Base-by-base conservation (phyloP, 2,329 filamentous ascomycete species). In the Tolypocladium endophyticum region DNA sequence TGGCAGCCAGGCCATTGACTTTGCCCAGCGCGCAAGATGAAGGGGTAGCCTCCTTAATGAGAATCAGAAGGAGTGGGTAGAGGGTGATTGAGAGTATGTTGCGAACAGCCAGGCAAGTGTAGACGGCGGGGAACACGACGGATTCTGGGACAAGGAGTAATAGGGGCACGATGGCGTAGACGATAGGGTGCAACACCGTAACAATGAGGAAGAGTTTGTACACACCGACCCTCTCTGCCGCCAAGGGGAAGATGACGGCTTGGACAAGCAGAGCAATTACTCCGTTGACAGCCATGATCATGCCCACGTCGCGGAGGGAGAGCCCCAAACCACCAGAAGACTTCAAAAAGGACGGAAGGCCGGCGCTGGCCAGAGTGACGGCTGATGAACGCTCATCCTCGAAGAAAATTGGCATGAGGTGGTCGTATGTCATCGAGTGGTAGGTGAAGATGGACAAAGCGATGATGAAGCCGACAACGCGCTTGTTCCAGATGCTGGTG, bases 351-450 rank as follows among this genome's bases (percentile, higher is more conserved):
- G 74, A 80, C 50, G 69, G 67, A n/a, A 67, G 60, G 57, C 65
- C 61, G 55, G 65, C 47, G n/a, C 65, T 65, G 50, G 72, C 62
- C 30, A 74, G 64, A 7, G 76, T 70, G 50, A 76, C 72, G 54
- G 76, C 69, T 33, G 73, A 70, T 62, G 74, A 76, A 36, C 83
- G 81, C 47, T 86, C 81, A 67, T 96, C 92, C 71, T 97, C 92
- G 57, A 96, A 85, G 74, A 96, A 97, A 61, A 97, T 96, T 9
- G 92, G 92, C 58, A 96, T 80, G 0, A 97, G 81, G 70, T 96
- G 90, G 69, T 97, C 93, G 73, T 90, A 97, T 0, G 89, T 92
- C 92, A 97, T 97, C 43, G 88, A 91, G 74, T 97, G 92, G 71
- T 96, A 96, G 5, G 91, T 94, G 76, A 96, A 96, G 63, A 97